phyloP scores from a whole-genome alignment of 192 early-diverging fungal species.

The Spizellomyces sp. region DNA sequence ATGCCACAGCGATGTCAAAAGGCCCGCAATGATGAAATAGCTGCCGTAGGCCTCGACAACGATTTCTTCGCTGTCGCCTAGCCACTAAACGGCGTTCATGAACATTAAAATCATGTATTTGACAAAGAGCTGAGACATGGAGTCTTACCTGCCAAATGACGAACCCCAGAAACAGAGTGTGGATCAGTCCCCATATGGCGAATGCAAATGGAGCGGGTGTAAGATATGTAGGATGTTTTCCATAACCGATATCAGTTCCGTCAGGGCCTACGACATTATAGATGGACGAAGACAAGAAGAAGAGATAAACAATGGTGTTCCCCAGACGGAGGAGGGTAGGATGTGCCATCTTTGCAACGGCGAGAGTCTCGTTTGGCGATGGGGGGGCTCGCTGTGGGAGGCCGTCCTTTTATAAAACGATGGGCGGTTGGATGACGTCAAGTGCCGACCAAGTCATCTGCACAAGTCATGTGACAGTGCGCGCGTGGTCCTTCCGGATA shows the following conservation, averaged over 20 bases:
- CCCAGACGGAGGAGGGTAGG: constrained; percentile 34
- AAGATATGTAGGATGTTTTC: constrained; percentile 59
- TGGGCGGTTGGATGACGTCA: too few species aligned
- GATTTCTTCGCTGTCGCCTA: constrained; percentile 52
- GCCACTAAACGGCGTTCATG: constrained; percentile 6
- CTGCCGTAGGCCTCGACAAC: constrained; percentile 61
- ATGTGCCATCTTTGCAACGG: constrained; percentile 13
- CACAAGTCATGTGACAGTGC: too few species aligned
- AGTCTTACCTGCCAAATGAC: constrained; percentile 59
- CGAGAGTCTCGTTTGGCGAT: too few species aligned
- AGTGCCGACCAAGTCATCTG: too few species aligned
- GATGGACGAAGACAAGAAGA: constrained; percentile 61
- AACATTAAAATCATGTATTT: neutral
- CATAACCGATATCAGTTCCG: constrained; percentile 32
- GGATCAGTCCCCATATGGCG: constrained; percentile 64
- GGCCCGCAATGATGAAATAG: constrained; percentile 63
- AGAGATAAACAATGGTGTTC: constrained; percentile 66
- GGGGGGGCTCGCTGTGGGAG: too few species aligned
- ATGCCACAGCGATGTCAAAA: constrained; percentile 64
- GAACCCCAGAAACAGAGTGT: constrained; percentile 65
- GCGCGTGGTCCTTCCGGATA: too few species aligned
- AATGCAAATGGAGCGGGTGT: constrained; percentile 66
- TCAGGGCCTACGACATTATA: constrained; percentile 51
- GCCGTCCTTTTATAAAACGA: too few species aligned
- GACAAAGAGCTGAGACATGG: neutral